phyloP scores from a whole-genome alignment of 2,329 filamentous ascomycete species.

The Amesomyces nigricolor region DNA sequence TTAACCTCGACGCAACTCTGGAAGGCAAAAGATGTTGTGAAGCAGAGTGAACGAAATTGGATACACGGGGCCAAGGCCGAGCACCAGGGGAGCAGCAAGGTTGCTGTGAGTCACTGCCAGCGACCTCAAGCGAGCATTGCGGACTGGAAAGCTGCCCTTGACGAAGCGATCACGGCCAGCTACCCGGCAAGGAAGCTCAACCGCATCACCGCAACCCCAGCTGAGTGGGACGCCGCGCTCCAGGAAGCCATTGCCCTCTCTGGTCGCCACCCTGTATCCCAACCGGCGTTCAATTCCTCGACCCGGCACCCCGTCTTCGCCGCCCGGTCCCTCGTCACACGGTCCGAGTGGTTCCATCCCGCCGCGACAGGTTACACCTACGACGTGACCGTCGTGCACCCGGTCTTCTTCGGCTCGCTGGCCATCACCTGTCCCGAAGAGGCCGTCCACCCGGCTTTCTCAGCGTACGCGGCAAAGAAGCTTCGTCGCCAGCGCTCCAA shows the following conservation, averaged over 20 bases:
- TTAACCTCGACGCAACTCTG: slow-evolving; percentile 29
- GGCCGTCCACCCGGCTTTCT: slow-evolving; percentile 27
- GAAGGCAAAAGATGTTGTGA: slow-evolving; percentile 11
- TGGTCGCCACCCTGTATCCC: slow-evolving; percentile 25
- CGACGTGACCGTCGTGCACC: slow-evolving; percentile 30
- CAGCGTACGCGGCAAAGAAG: slow-evolving; percentile 17
- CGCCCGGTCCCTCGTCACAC: slow-evolving; percentile 25
- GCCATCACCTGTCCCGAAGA: slow-evolving; percentile 22
- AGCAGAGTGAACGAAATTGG: slow-evolving; percentile 26
- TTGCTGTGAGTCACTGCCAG: not conserved
- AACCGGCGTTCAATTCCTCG: slow-evolving; percentile 28
- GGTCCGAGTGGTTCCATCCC: slow-evolving; percentile 28
- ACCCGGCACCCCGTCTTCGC: slow-evolving; percentile 33
- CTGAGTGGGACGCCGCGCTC: slow-evolving; percentile 36
- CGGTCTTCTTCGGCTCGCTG: slow-evolving; percentile 31
- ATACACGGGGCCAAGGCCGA: slow-evolving; percentile 18
- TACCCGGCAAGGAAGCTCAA: not conserved
- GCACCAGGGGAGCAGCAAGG: not conserved
- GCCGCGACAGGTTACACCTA: slow-evolving; percentile 30
- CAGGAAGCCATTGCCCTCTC: slow-evolving; percentile 32
- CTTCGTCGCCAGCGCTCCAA: slow-evolving; percentile 16
- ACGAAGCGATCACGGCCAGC: slow-evolving; percentile 8
- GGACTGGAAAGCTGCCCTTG: slow-evolving; percentile 11
- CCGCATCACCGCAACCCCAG: slow-evolving; percentile 25
- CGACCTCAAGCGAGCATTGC: not conserved